Evolutionary conservation across 352 stramenopile genomes (phyloP), one percentile per base, ranked within the genome.

Genomic region (Pythium pectinolyticum): DNA sequence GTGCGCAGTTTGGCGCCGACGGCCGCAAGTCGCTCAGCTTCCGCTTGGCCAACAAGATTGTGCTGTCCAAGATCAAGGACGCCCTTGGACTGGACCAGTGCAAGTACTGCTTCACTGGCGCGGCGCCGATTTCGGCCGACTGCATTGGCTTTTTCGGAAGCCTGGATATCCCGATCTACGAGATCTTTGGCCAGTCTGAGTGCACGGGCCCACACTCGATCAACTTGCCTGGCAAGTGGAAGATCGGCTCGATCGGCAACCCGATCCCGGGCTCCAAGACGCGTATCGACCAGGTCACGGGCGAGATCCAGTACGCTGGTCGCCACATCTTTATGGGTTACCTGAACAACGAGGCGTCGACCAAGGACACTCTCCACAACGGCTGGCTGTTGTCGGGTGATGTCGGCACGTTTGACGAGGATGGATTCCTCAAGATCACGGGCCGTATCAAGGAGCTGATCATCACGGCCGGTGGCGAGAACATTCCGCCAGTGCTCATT

Each of bases 371-470:
- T 35, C 55, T 82, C 1, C 75, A 86, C 10, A 82, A 98, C 15
- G 94, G 94, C 28, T 98, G 88, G 87, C 67, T 98, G 12, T 74
- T 96, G 63, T 95, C 84, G 10, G 94, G 93, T n/a, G 94, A 98
- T 58, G 81, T 96, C 19, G 93, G 84, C 11, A 54, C 70, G 30
- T 82, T 96, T 12, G 89, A 96, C 41, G 68, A 86, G 17, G 82
- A 91, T 48, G 84, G 93, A n/a, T 98, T 98, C 66, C 65, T 97
- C 43, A 72, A 63, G 19, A 95, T 98, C 66, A 98, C 92, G 3
- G 94, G 92, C 17, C 85, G 94, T 19, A 96, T 98, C 71, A 98
- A 98, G 70, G 92, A 98, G 71, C 77, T 97, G 27, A 97, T 98
- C 72, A 96, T 96, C 71, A 97, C 91, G 8, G 89, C 90, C 5